These are phyloP conservation scores for Colletotrichum agaves DNA, from an alignment of 2,329 filamentous ascomycete genomes.

Conservation along the genomic window DNA sequence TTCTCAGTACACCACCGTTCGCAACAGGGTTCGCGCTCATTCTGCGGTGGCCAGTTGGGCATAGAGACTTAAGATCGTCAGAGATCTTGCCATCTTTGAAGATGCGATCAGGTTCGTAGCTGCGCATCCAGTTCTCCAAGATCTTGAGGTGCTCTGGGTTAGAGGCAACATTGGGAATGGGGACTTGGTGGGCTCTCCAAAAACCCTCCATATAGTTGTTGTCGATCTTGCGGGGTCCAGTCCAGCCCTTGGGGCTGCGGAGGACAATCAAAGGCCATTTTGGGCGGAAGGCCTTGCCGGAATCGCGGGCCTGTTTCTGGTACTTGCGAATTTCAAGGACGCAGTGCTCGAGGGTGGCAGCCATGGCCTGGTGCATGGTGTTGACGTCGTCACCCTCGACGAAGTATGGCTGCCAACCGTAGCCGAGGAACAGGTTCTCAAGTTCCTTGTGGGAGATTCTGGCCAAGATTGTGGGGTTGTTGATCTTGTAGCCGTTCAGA, in stretches of 20 bases:
- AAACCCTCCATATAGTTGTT: conserved; percentile 79
- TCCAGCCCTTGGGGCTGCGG: conserved; percentile 84
- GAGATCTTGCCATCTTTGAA: conserved; percentile 74
- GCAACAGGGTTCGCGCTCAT: conserved; percentile 83
- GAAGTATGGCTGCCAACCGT: conserved; percentile 84
- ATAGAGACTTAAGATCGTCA: conserved; percentile 70
- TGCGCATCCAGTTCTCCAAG: conserved; percentile 81
- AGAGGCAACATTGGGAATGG: conserved; percentile 74
- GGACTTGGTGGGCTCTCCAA: conserved; percentile 83
- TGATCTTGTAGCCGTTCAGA: conserved; percentile 88
- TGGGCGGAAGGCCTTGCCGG: conserved; percentile 75
- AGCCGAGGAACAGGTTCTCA: conserved; percentile 74
- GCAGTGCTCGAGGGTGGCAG: conserved; percentile 77
- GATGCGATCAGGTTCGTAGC: conserved; percentile 78
- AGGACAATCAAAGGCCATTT: conserved; percentile 84
- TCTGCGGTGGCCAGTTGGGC: conserved; percentile 71
- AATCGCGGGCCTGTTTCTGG: conserved; percentile 78
- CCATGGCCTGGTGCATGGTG: conserved; percentile 86
- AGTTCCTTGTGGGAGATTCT: conserved; percentile 81
- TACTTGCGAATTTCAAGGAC: conserved; percentile 74
- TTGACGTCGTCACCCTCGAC: conserved; percentile 80
- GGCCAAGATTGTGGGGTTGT: conserved; percentile 79
- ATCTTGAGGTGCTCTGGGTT: conserved; percentile 74
- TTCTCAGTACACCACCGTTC: conserved; percentile 75
- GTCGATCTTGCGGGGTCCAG: conserved; percentile 76